Evolutionary conservation across 2,329 filamentous ascomycete species (phyloP), one percentile per base, ranked within the genome.

Genomic region (Trichophyton rubrum): DNA sequence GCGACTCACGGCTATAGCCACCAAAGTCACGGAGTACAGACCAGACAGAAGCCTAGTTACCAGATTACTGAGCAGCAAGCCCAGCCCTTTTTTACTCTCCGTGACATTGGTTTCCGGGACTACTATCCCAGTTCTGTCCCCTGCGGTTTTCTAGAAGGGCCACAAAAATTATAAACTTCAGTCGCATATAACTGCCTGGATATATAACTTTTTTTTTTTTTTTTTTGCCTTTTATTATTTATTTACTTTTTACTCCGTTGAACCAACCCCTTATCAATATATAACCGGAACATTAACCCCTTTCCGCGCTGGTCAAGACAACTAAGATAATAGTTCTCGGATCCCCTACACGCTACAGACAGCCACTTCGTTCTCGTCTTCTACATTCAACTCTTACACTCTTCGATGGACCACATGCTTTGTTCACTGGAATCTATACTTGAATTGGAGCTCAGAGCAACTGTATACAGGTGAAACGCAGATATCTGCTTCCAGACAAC

Each of bases 361-460:
- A 30, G 3, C 45, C 56, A 62, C 40, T 47, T 22, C 47, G 49
- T 33, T 33, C 24, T 49, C 43, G 11, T 49, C 47, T 60, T 56
- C 60, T 43, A 56, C 49, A 33, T 30, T 30, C 49, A 53, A n/a
- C 49, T 53, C 24, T 24, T 53, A n/a, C 55, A 43, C 11, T 57
- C 60, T 63, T 67, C 67, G 67, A 68, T 68, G 67, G 67, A 68
- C 65, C 66, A 64, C 56, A 62, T 63, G 64, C 61, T 61, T 59
- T 62, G 64, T 56, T 64, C 62, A 49, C 64, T 67, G 64, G 64
- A 68, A 65, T 65, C 64, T 59, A 58, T 64, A 62, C 65, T 64
- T 60, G 64, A 65, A 62, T 56, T 65, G 59, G 66, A 64, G 66
- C 65, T 67, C 63, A 64, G 62, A 64, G 62, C 62, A 47, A 66